Evolutionary conservation across 345 rosid genomes (phyloP).

Genomic region (Gossypium thurberi): DNA sequence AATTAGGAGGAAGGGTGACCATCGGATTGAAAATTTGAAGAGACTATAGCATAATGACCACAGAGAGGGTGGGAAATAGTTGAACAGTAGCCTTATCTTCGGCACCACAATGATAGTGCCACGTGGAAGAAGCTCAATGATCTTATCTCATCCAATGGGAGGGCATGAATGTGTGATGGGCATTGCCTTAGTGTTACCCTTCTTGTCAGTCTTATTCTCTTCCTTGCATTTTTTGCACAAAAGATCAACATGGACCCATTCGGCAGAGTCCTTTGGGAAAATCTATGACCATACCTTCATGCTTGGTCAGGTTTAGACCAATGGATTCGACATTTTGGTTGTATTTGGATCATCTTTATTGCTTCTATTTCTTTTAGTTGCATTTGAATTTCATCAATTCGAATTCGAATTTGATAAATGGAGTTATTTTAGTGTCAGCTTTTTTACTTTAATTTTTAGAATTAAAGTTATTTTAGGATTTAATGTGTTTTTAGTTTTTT

Average conservation of each 20-base stretch:
- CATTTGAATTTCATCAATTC: too few relatives aligned
- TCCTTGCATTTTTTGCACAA: neutral
- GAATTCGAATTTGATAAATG: too few relatives aligned
- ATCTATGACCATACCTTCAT: neutral
- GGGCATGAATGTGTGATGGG: conserved; percentile 7
- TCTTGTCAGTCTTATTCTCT: neutral
- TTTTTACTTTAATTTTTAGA: too few relatives aligned
- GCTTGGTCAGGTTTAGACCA: neutral
- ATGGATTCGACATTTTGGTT: too few relatives aligned
- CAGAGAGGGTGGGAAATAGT: neutral
- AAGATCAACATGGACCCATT: neutral
- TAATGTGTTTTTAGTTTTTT: too few relatives aligned
- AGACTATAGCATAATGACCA: neutral
- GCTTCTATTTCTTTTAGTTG: too few relatives aligned
- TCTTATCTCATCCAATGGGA: conserved; percentile 12
- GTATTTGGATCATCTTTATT: neutral
- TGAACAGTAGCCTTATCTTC: conserved; percentile 13
- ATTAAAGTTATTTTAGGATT: too few relatives aligned
- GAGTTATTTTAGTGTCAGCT: too few relatives aligned
- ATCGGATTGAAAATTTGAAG: conserved; percentile 21
- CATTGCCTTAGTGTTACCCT: neutral
- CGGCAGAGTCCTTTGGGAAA: neutral
- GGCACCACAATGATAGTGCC: neutral
- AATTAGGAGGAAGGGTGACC: conserved; percentile 14
- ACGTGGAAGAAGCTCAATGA: conserved; percentile 4